phyloP scores from a whole-genome alignment of 2,329 filamentous ascomycete genomes.

The Ilyonectria sp. region DNA sequence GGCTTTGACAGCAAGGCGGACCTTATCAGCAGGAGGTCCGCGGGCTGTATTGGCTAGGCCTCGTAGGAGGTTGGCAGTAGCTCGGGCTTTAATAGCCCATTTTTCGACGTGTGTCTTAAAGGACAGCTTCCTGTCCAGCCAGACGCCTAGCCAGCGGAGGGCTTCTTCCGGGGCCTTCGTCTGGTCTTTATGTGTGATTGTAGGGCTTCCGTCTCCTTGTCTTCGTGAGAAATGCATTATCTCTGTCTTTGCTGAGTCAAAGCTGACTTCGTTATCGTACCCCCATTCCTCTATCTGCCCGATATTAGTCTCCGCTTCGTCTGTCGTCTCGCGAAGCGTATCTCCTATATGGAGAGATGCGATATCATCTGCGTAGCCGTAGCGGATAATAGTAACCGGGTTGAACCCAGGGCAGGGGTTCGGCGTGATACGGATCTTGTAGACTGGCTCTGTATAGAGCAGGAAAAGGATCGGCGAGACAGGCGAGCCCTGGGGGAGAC shows the following conservation, averaged over 20 bases:
- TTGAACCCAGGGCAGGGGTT: background rate
- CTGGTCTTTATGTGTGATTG: too few relatives aligned
- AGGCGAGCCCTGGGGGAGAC: conserved; percentile 11
- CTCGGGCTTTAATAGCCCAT: too few relatives aligned
- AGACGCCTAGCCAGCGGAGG: conserved; percentile 17
- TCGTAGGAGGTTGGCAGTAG: too few relatives aligned
- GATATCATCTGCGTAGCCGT: background rate
- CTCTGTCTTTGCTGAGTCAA: background rate
- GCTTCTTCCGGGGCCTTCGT: background rate
- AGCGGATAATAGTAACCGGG: background rate
- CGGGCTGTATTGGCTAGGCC: too few relatives aligned
- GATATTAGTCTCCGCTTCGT: background rate
- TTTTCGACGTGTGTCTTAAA: background rate
- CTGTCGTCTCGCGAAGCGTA: background rate
- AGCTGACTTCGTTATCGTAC: background rate
- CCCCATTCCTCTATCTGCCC: background rate
- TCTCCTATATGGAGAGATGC: background rate
- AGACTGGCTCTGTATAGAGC: background rate
- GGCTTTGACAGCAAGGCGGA: too few relatives aligned
- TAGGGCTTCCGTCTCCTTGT: background rate
- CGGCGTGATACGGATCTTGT: background rate
- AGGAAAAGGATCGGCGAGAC: background rate
- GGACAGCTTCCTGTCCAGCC: background rate
- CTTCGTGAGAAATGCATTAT: background rate
- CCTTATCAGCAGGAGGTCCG: too few relatives aligned